A percentile compares a stretch with the other conserved stretches of the same genome.
phyloP scores from a whole-genome alignment of 179 eudicot species.

The Amaranthus tricolor region DNA sequence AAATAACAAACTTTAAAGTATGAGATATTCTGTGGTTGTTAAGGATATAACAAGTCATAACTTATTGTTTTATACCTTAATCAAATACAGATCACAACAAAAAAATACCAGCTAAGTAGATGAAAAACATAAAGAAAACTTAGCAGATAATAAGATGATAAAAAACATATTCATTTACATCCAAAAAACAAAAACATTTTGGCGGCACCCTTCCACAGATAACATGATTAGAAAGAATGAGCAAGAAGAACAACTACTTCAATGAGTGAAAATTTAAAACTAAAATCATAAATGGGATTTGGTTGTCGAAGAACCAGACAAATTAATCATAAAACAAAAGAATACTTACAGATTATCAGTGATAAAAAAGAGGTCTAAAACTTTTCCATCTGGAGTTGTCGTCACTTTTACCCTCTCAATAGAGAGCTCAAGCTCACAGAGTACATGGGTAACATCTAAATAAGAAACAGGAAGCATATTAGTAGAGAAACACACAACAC shows the following conservation, averaged over 20 bases:
- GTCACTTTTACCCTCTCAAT: constrained; percentile 77
- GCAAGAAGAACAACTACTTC: background rate
- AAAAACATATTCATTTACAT: too few species aligned
- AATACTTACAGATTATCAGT: constrained; percentile 69
- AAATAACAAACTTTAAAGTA: too few species aligned
- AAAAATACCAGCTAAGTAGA: too few species aligned
- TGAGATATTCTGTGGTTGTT: too few species aligned
- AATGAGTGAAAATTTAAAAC: background rate
- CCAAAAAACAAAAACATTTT: too few species aligned
- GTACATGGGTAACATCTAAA: constrained; percentile 70
- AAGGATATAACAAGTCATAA: too few species aligned
- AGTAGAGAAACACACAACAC: background rate
- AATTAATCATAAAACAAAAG: constrained; percentile 6
- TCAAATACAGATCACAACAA: too few species aligned
- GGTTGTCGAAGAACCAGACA: background rate
- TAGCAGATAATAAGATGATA: too few species aligned
- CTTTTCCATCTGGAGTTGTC: constrained; percentile 85
- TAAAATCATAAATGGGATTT: background rate
- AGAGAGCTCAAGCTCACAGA: constrained; percentile 64
- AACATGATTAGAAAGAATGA: background rate
- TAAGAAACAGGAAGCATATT: constrained; percentile 9
- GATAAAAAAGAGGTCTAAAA: constrained; percentile 73
- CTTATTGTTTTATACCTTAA: too few species aligned
- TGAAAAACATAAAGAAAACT: too few species aligned
- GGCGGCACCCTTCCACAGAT: too few species aligned